Base-by-base conservation (phyloP, 2,329 filamentous ascomycete genomes). In the Cephalotrichum gorgonifer region DNA sequence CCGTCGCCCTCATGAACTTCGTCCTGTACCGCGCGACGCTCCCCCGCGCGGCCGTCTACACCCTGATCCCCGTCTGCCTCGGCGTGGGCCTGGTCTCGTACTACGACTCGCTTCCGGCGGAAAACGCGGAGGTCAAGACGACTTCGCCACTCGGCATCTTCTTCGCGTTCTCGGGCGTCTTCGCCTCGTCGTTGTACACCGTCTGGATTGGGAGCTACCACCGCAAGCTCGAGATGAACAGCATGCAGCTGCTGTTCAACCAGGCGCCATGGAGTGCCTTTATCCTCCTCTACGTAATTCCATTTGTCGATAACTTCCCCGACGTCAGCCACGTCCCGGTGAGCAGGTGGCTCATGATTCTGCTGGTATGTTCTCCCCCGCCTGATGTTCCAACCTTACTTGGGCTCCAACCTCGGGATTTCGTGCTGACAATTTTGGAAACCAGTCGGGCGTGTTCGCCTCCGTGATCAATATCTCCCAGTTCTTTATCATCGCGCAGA, bases 211-310 rank as follows among this genome's bases (percentile, higher is more conserved):
- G 76, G 47, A 75, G 73, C 57, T 85, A 81, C 58, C 79, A 84
- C 60, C 74, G 77, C 53, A 82, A 78, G 62, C 70, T 85, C 22
- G 72, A 80, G 52, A 79, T 85, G 66, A 76, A 74, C 54, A 84
- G 79, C 63, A 81, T 83, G 74, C 83, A 86, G 65, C 66, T 86
- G 28, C 70, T 86, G 11, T 78, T 79, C 64, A 85, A 83, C 62
- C 81, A 85, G 62, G 78, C 81, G 2, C 80, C 81, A 2, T 66
- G 83, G 2, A 78, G 79, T 22, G 74, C 76, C 2, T 71, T 82
- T 52, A 62, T 85, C 54, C 71, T 86, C 47, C 71, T 85, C 26
- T 84, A 83, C 56, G 73, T 76, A 31, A 82, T 85, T 52, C 81
- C 81, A 0, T 83, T 84, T 56, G 67, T 79, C 20, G 83, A 86